phyloP scores from a whole-genome alignment of 805 yeast species.

The Candida namnaoensis region DNA sequence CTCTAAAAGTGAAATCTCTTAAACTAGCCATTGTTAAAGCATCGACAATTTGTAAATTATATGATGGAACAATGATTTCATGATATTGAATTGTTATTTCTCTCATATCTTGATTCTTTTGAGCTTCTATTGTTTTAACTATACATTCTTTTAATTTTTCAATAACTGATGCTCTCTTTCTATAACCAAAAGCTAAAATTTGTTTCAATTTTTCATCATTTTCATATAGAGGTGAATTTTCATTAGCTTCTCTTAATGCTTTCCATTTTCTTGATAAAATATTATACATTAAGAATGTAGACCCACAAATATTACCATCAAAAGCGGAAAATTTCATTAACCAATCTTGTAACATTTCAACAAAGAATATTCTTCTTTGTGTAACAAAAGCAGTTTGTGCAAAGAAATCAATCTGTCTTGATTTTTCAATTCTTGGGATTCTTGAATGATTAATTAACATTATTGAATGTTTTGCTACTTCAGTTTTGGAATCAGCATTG shows the following conservation, averaged over 20 bases:
- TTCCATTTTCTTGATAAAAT: not conserved
- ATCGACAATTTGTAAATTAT: conserved; percentile 10
- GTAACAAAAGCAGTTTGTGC: conserved; percentile 5
- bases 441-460: not conserved
- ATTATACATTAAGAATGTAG: not conserved
- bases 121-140: conserved; percentile 5
- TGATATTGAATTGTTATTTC: conserved; percentile 2
- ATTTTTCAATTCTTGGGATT: not conserved
- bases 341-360: conserved; percentile 2
- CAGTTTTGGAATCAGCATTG: too few relatives aligned
- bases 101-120: conserved; percentile 2
- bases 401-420: conserved; percentile 6
- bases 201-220: not conserved
- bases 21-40: conserved; percentile 3
- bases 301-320: not conserved
- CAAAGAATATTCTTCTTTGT: conserved; percentile 4
- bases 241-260: not conserved
- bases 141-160: conserved; percentile 5
- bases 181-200: not conserved
- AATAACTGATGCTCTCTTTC: conserved; percentile 4
- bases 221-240: not conserved
- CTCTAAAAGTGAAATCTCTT: conserved; percentile 8
- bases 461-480: too few relatives aligned
- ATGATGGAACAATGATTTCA: conserved; percentile 5
- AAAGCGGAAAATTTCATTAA: too few relatives aligned